Base-by-base conservation (phyloP, 2,329 filamentous ascomycete genomes). In the Leptosphaerulina australis region DNA sequence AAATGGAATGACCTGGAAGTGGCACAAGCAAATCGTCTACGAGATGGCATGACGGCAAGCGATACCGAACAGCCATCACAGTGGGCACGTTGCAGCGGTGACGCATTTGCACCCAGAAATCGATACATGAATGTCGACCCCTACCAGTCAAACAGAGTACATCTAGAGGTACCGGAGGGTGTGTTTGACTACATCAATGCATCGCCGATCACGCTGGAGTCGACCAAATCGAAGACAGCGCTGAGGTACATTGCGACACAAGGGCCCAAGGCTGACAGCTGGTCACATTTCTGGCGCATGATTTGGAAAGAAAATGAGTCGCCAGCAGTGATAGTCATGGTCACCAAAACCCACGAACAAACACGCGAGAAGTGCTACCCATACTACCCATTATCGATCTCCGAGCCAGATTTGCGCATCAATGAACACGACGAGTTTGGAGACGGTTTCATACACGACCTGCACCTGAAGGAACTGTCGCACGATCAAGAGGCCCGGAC, bases 271-370 rank as follows among this genome's bases (percentile, higher is more conserved):
- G 74, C 80, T 52, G 83, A 84, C 20, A 90, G 88, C 12, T 81
- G 88, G 46, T 84, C 86, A 59, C 91, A 96, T 67, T 89, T 96
- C 59, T 99, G 93, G 90, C 90, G 94, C 67, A 99, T 99, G 94
- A 80, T 97, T 26, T 89, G 90, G 70, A 87, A 95, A 65, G 90
- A 95, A 72, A 84, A 80, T n/a, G 84, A 88, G 2, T 69, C 67
- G 21, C 72, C 75, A 1, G 91, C 85, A 1, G 90, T 97, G 48
- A 87, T 97, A 44, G 87, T 97, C 49, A 97, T 97, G 90, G 83
- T 99, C 55, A 99, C 93, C 2, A 90, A 91, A 69, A 93, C 91
- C 20, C 81, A 89, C 67, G 93, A 97, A 73, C 80, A 82, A 24
- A 82, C 83, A 50, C 78, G 83, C 64, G 85, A 95, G 72, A 96